Percentiles rank a stretch among this genome's conserved stretches.
phyloP scores from a whole-genome alignment of 108 stramenopile species.

The Nitzschia sp. region DNA sequence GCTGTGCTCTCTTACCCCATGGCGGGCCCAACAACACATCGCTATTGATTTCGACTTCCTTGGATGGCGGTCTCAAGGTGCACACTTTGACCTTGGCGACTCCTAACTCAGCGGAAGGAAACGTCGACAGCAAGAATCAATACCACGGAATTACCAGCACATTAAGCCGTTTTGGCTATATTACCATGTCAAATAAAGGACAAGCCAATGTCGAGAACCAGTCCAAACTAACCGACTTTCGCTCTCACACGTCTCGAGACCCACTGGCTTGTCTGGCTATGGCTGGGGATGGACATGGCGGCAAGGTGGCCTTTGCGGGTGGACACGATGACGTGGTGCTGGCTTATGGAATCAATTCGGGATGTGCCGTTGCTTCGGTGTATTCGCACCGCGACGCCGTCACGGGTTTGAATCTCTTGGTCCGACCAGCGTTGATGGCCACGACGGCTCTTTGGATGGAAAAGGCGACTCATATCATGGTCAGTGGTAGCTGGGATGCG shows the following conservation, averaged over 20 bases:
- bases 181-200: conserved; percentile 35
- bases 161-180: conserved; percentile 49
- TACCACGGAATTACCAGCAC: conserved; percentile 43
- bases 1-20: conserved; percentile 41
- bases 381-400: conserved; percentile 76
- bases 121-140: conserved; percentile 19
- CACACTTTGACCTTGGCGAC: conserved; percentile 34
- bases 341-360: conserved; percentile 74
- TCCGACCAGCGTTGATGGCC: conserved; percentile 32
- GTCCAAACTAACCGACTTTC: conserved; percentile 46
- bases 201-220: conserved; percentile 18
- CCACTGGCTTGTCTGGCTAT: conserved; percentile 63
- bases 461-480: conserved; percentile 63
- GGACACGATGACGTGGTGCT: conserved; percentile 76
- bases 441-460: conserved; percentile 50
- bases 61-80: conserved; percentile 65
- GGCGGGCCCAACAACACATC: conserved; percentile 25
- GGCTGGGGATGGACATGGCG: conserved; percentile 53
- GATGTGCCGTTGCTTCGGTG: conserved; percentile 71
- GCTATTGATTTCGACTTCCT: conserved; percentile 48
- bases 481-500: conserved; percentile 75
- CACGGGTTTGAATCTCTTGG: conserved; percentile 59
- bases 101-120: conserved; percentile 23
- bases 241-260: conserved; percentile 58
- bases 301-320: conserved; percentile 67